Evolutionary conservation across 2,329 filamentous ascomycete species (phyloP), one percentile per base, ranked within the genome.

Genomic region (Gaeumannomyces tritici): DNA sequence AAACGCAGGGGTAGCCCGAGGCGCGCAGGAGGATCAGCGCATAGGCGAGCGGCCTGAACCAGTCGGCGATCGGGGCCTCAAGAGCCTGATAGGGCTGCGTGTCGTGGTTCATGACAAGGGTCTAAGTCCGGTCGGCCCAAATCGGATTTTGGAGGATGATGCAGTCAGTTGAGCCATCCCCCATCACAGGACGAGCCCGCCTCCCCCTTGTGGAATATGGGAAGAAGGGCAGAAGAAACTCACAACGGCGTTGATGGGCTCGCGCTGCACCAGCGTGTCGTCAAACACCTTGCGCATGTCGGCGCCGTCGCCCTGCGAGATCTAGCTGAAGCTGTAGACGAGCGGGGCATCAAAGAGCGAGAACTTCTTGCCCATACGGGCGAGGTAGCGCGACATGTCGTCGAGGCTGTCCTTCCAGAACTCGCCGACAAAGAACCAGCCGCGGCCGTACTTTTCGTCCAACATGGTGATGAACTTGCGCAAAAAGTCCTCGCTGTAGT

Each of bases 1-100:
- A 90, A 42, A 89, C 75, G 67, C 85, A 89, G 0, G 88, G 88
- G 64, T 85, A 83, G 27, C 87, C 87, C 26, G 82, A 75, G 57
- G 77, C 70, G 31, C 86, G 81, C 29, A 91, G 82, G 1, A 92
- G 81, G 62, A 91, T 90, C 57, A 91, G 79, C 0, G 87, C 77
- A 71, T 91, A 90, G 15, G 88, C 89, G 21, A 91, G 77, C 0
- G 87, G 82, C 72, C 90, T 90, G 76, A 91, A 89, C 74, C 83
- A 87, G 29, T 79, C 77, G 62, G 84, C 80, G 55, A 91, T 83
- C 1, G 82, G 82, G 0, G 85, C 83, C 67, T 83, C 65, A 12
- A 77, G 70, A 3, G 73, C 72, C 61, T 77, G 74, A 65, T 72
- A 72, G 0, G 74, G 74, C 63, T 77, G 75, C 0, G 88, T 90